Evolutionary conservation across 306 rosid genomes (phyloP).

Genomic region (Castanea mollissima): DNA sequence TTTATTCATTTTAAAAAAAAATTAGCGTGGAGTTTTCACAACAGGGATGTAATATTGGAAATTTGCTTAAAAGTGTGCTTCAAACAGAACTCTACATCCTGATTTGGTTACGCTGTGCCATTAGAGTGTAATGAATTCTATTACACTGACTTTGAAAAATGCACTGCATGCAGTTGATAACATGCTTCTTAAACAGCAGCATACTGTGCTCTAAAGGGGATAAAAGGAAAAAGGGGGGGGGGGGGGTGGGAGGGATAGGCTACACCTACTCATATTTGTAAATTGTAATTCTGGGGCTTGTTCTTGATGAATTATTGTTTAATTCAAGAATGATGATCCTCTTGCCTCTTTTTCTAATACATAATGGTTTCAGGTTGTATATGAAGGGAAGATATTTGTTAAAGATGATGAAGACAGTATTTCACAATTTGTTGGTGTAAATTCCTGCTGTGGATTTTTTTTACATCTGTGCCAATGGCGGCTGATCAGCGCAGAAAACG

Average conservation of each 20-base stretch:
- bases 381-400: conserved; percentile 18
- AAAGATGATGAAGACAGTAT: conserved; percentile 22
- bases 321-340: background rate
- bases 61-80: background rate
- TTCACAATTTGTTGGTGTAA: conserved; percentile 27
- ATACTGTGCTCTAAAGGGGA: background rate
- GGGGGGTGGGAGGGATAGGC: background rate
- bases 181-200: background rate
- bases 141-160: background rate
- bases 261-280: background rate
- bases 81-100: background rate
- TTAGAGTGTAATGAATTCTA: background rate
- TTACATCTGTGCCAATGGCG: conserved; percentile 53
- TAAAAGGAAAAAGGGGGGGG: background rate
- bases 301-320: conserved; percentile 15
- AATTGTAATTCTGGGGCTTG: conserved; percentile 3
- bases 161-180: background rate
- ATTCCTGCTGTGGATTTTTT: conserved; percentile 26
- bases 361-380: conserved; percentile 33
- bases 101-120: background rate
- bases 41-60: background rate
- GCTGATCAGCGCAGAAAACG: conserved; percentile 92
- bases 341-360: conserved; percentile 8
- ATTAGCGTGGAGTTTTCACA: background rate
- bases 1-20: background rate